Evolutionary conservation across 2,329 filamentous ascomycete species (phyloP), one percentile per base, ranked within the genome.

Genomic region (Verticillium dahliae): DNA sequence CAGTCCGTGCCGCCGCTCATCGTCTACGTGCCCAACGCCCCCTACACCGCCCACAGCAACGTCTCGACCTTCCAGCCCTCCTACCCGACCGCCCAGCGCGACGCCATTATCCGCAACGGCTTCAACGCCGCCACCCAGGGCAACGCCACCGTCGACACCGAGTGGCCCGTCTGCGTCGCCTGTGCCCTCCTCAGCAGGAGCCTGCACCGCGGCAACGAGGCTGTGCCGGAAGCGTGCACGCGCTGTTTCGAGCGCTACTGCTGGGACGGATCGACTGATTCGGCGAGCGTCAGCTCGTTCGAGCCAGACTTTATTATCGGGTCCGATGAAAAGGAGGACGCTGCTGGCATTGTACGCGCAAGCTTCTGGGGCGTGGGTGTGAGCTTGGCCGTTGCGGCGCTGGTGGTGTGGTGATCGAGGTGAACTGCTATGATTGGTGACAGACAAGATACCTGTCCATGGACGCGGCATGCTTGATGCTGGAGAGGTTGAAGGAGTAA

Each of bases 21-120:
- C 65, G 90, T 97, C 65, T 99, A 99, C 78, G 74, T 98, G 56
- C 91, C 95, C 63, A 95, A 94, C 71, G 82, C 88, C 27, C 93
- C 92, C 1, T 97, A 96, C 76, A 83, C 88, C 56, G 85, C 84
- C 71, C 76, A 81, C 66, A 90, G 88, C 73, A 98, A 98, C 78
- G 82, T 89, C 6, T 90, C 89, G 2, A 97, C 94, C 57, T 94
- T 90, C 73, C 80, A 86, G 63, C 79, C 86, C 41, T 74, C 75
- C 50, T 91, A 93, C 80, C 80, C 83, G 39, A 75, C 85, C 67
- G 74, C 71, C 1, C 75, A 91, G 76, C 90, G 94, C 65, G 85
- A 97, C 72, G 82, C 83, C 65, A 90, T 97, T 70, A 92, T 99
- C 69, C 74, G 85, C 67, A 98, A 99, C 76, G 94, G 92, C 22